Percentiles rank a stretch among this genome's conserved stretches.
phyloP scores from a whole-genome alignment of 352 stramenopile species.

The Globisporangium okanoganense region DNA sequence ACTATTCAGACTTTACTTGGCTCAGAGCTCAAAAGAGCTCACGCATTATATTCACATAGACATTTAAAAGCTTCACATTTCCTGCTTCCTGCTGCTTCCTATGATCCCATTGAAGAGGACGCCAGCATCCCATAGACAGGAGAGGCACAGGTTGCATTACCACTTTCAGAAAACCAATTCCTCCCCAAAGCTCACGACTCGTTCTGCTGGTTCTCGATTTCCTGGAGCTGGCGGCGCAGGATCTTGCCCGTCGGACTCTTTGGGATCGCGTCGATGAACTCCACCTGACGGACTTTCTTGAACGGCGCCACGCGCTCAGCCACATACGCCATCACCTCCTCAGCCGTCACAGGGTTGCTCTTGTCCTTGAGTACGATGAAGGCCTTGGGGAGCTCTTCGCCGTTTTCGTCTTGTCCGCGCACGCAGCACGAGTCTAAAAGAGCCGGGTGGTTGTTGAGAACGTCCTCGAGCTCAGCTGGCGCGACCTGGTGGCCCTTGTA shows the following conservation, averaged over 20 bases:
- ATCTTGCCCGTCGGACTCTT: conserved; percentile 91
- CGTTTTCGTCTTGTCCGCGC: conserved; percentile 53
- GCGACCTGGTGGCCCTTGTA: conserved; percentile 91
- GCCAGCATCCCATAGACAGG: no score
- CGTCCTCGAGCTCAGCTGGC: conserved; percentile 89
- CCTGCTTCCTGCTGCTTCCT: no score
- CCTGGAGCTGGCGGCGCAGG: conserved; percentile 77
- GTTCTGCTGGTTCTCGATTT: conserved; percentile 25
- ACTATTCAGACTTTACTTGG: no score
- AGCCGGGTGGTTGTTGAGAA: conserved; percentile 69
- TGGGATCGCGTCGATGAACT: conserved; percentile 88
- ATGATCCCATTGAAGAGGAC: no score
- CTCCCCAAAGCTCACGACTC: not conserved
- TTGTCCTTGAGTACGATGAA: conserved; percentile 80
- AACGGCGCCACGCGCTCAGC: conserved; percentile 74
- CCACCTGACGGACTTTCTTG: conserved; percentile 87
- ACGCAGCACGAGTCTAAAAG: conserved; percentile 77
- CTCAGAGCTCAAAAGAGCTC: no score
- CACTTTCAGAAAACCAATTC: no score
- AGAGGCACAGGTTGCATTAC: no score
- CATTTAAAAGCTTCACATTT: no score
- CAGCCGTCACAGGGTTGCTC: conserved; percentile 31
- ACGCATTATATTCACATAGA: no score
- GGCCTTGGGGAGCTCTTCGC: conserved; percentile 87
- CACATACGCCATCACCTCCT: conserved; percentile 84